Evolutionary conservation across 352 stramenopile species (phyloP).

Genomic region (Phytopythium kandeliae): DNA sequence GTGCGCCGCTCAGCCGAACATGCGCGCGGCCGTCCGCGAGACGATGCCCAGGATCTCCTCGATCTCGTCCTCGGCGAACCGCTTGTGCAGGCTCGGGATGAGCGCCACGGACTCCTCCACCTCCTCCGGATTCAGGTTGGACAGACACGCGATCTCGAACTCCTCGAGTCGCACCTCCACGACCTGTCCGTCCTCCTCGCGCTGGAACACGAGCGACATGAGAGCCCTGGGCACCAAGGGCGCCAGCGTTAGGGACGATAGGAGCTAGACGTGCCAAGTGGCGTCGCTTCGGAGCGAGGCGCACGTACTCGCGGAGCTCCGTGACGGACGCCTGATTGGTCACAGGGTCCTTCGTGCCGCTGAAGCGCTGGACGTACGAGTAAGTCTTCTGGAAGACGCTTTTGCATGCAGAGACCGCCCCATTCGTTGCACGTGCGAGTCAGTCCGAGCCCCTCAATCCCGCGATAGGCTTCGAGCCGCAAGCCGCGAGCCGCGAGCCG

Average conservation of each 20-base stretch:
- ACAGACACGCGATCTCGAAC: conserved; percentile 88
- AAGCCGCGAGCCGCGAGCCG: too few species aligned
- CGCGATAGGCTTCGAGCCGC: too few species aligned
- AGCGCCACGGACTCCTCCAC: conserved; percentile 85
- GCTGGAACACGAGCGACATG: conserved; percentile 82
- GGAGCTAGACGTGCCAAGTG: background rate
- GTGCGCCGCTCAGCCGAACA: conserved; percentile 69
- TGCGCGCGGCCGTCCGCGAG: conserved; percentile 79
- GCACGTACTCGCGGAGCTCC: conserved; percentile 75
- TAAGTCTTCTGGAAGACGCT: conserved; percentile 91
- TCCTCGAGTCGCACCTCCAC: conserved; percentile 82
- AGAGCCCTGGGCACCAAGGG: conserved; percentile 39
- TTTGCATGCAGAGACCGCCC: background rate
- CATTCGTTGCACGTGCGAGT: background rate
- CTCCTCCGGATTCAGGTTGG: conserved; percentile 88
- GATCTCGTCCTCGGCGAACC: conserved; percentile 86
- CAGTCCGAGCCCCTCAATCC: background rate
- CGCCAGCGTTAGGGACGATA: background rate
- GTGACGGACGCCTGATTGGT: conserved; percentile 87
- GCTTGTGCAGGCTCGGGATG: conserved; percentile 86
- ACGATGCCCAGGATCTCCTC: conserved; percentile 88
- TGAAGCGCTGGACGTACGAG: conserved; percentile 89
- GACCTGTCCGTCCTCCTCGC: conserved; percentile 61
- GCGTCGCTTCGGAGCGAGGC: too few species aligned
- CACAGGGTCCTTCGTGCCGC: conserved; percentile 88